Base-by-base conservation (phyloP, 257 asterid species). In the Verbena officinalis region DNA sequence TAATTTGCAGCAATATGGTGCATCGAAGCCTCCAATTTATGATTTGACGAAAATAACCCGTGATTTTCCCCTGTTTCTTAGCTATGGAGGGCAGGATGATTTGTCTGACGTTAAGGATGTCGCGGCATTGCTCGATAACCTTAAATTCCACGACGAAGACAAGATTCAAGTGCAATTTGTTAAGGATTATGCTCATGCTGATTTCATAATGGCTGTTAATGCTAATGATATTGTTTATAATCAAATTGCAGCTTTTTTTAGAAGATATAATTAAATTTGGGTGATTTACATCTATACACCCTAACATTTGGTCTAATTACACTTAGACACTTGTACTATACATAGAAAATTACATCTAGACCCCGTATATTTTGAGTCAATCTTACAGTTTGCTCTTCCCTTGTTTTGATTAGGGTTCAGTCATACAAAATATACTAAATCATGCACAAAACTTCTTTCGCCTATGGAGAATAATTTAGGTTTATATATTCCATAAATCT, bases 51-150 rank as follows among this genome's bases (percentile, higher is more conserved):
- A 83, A 9, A 90, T 87, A 33, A 85, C 90, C 1, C 72, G 24
- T 7, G 77, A 81, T 40, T 71, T 90, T 38, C 95, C 97, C 0
- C 70, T 90, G 3, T 80, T 85, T 49, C 23, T 90, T 7, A 77
- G 85, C 77, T 68, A 85, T 24, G 96, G 97, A 15, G 97, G 97
- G 7, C 81, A 44, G 65, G 97, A 89, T 59, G 78, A 83, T 0
- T 46, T 87, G n/a, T 66, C 96, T 4, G 86, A 68, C 72, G 62
- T 36, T 3, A 54, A 20, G 48, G 97, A 90, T 60, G 92, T 90
- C 0, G 51, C 21, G 9, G 55, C 22, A 6, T 53, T 90, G 49
- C 86, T 87, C 1, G 75, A 78, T 7, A 15, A 6, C 42, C 79
- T 90, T 38, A 77, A 75, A 54, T 15, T 24, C 0, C 83, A 77